These are phyloP conservation scores for Silybum marianum DNA, from an alignment of 129 eudicot genomes.

Conservation along the genomic window DNA sequence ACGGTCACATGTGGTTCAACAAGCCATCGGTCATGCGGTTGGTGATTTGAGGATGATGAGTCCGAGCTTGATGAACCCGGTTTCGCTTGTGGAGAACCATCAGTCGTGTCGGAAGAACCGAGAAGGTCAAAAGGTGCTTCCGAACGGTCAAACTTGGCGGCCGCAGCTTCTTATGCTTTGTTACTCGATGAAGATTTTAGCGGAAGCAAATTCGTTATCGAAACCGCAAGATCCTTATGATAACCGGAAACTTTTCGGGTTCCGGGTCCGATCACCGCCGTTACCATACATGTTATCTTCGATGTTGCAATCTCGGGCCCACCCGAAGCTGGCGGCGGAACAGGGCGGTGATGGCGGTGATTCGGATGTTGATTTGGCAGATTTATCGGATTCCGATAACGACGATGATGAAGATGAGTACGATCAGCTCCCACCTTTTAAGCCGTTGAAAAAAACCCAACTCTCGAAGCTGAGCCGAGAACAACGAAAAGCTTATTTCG, in stretches of 20 bases:
- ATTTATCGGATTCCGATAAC: conserved; percentile 68
- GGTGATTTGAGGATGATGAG: conserved; percentile 90
- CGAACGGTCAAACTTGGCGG: conserved; percentile 91
- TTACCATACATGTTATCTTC: conserved; percentile 91
- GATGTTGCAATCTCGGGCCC: conserved; percentile 84
- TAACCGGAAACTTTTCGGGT: conserved; percentile 86
- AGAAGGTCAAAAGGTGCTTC: conserved; percentile 90
- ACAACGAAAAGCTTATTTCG: conserved; percentile 84
- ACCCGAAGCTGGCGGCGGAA: conserved; percentile 91
- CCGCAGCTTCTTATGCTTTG: conserved; percentile 77
- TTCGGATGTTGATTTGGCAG: conserved; percentile 89
- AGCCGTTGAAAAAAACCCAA: conserved; percentile 76
- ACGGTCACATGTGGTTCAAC: conserved; percentile 87
- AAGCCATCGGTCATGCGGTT: conserved; percentile 84
- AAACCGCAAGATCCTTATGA: conserved; percentile 87
- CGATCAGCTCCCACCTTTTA: conserved; percentile 96
- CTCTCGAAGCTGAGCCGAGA: conserved; percentile 79
- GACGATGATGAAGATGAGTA: conserved; percentile 89
- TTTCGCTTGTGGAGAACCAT: conserved; percentile 87
- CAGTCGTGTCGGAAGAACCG: conserved; percentile 87
- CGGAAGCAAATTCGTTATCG: conserved; percentile 71
- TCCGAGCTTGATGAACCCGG: conserved; percentile 83
- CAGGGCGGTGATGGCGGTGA: conserved; percentile 84
- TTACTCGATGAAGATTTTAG: conserved; percentile 87
- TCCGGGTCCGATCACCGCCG: conserved; percentile 81